Evolutionary conservation across 768 basidiomycete genomes (phyloP).

Genomic region (Mycena rebaudengoi): DNA sequence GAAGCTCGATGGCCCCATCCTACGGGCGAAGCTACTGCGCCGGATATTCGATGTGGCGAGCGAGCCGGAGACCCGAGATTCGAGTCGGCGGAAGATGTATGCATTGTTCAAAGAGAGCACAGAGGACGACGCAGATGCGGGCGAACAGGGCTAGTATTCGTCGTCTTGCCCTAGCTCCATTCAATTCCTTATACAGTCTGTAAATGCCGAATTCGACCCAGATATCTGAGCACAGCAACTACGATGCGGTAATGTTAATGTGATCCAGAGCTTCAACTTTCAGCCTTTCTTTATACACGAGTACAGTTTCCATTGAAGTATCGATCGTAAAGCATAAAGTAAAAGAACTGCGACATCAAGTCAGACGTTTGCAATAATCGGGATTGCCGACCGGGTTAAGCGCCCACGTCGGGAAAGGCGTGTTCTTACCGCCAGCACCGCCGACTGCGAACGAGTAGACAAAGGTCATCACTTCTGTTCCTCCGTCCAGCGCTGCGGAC

Average conservation of each 20-base stretch:
- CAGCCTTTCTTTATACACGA: too few relatives aligned
- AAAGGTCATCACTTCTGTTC: constrained; percentile 58
- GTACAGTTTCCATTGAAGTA: too few relatives aligned
- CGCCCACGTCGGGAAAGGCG: constrained; percentile 19
- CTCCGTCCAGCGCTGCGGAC: constrained; percentile 61
- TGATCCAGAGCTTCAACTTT: too few relatives aligned
- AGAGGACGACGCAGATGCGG: constrained; percentile 53
- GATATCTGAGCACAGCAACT: too few relatives aligned
- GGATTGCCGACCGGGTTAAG: constrained; percentile 34
- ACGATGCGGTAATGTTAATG: too few relatives aligned
- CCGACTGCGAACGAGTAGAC: constrained; percentile 53
- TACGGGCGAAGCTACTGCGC: constrained; percentile 66
- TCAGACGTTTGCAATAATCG: constrained; percentile 33
- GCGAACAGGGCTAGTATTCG: constrained; percentile 32
- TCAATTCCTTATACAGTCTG: neutral
- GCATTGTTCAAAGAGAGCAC: constrained; percentile 75
- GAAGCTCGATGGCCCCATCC: constrained; percentile 37
- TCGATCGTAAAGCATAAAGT: too few relatives aligned
- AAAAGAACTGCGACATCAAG: too few relatives aligned
- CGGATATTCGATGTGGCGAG: constrained; percentile 80
- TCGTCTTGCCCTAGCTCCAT: neutral
- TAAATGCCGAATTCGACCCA: neutral
- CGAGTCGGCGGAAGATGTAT: constrained; percentile 86
- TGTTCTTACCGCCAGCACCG: constrained; percentile 21
- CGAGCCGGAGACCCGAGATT: constrained; percentile 74